These are phyloP conservation scores for Xylaria grammica DNA, from an alignment of 495 filamentous ascomycete species.

Conservation along the genomic window DNA sequence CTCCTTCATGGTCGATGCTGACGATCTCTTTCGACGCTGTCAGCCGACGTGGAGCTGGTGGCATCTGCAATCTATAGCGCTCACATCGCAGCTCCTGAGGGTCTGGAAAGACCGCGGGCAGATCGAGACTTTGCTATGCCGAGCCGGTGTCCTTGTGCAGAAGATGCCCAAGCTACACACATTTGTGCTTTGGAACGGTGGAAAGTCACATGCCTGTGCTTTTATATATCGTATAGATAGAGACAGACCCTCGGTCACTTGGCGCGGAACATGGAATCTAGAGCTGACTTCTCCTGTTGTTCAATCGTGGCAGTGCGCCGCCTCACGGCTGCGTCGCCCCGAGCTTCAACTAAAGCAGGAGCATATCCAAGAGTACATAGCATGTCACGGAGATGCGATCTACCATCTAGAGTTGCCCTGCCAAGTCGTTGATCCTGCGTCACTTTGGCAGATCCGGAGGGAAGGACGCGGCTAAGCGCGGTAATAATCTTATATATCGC, in stretches of 20 bases:
- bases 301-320: constrained; percentile 20
- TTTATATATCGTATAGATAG: constrained; percentile 26
- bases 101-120: neutral
- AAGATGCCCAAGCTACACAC: constrained; percentile 29
- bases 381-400: constrained; percentile 21
- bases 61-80: constrained; percentile 23
- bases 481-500: neutral
- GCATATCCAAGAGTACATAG: neutral
- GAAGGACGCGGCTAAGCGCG: constrained; percentile 17
- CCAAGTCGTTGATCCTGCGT: constrained; percentile 23
- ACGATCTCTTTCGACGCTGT: constrained; percentile 21
- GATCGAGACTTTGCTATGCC: neutral
- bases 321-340: neutral
- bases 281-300: constrained; percentile 24
- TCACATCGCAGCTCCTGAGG: constrained; percentile 22
- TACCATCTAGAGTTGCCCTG: constrained; percentile 19
- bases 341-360: neutral
- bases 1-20: constrained; percentile 27
- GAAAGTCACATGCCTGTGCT: constrained; percentile 24
- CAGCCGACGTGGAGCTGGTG: constrained; percentile 22
- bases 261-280: constrained; percentile 29
- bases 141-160: constrained; percentile 18
- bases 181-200: constrained; percentile 31
- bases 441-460: constrained; percentile 27
- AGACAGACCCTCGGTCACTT: constrained; percentile 25